Conservation (phyloP, 2,329 filamentous ascomycete genomes). For the Emergomyces africanus region DNA sequence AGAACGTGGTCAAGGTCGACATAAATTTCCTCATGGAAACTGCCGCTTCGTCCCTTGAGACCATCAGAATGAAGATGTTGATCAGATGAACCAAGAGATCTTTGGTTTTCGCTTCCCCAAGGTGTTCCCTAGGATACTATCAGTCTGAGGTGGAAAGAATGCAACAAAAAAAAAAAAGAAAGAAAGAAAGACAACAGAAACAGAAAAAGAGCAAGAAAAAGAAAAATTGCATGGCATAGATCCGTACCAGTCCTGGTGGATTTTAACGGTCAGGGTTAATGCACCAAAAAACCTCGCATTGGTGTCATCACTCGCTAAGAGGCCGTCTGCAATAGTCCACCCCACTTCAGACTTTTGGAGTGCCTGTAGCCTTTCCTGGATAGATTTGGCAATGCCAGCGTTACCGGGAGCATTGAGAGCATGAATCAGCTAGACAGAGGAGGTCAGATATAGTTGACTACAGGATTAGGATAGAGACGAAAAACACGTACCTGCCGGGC, state of each 20-base stretch:
- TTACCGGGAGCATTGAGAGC: conserved; percentile 31
- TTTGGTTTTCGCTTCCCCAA: conserved; percentile 21
- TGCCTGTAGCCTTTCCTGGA: conserved; percentile 63
- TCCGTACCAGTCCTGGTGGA: conserved; percentile 72
- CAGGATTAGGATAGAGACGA: background rate
- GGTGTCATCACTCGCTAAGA: conserved; percentile 56
- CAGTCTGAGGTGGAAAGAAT: background rate
- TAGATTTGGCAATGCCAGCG: conserved; percentile 34
- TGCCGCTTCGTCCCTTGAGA: conserved; percentile 24
- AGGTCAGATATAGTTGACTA: background rate
- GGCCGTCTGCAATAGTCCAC: conserved; percentile 71
- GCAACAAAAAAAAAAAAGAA: background rate
- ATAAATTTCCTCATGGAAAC: conserved; percentile 36
- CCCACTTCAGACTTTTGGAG: conserved; percentile 69
- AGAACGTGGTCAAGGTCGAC: conserved; percentile 32
- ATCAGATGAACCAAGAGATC: conserved; percentile 31
- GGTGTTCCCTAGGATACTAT: conserved; percentile 19
- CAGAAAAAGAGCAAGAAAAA: too few relatives aligned
- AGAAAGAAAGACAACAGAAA: background rate
- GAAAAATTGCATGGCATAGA: background rate
- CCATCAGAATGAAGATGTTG: conserved; percentile 29
- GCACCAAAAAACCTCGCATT: conserved; percentile 87
- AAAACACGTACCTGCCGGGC: conserved; percentile 4
- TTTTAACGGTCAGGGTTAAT: conserved; percentile 82
- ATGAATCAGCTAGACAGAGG: conserved; percentile 23